Base-by-base conservation (phyloP, 345 rosid genomes). In the Anacardium occidentale region DNA sequence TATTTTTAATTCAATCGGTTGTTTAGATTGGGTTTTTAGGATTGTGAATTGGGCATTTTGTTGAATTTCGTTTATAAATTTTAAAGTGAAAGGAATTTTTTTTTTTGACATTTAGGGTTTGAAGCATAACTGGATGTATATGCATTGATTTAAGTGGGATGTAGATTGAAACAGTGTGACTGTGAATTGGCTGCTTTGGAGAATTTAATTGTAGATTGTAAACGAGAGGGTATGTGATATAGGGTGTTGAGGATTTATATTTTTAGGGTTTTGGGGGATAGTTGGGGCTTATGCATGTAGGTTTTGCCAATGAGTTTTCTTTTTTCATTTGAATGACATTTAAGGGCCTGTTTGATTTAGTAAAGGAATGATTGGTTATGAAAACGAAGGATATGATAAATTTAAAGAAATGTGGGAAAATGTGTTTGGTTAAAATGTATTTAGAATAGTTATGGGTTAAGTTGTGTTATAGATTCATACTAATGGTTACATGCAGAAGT, bases 81-180 rank as follows among this genome's bases (percentile, higher is more conserved):
- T 61, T 61, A 47, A 61, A 61, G n/a, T 60, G n/a, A 29, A 34
- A 61, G 45, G n/a, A 8, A 61, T 61, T 34, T 60, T 5, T 32
- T 22, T 17, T 2, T 32, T 34, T 9, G 24, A 42, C 2, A 12
- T 59, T 26, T 2, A 34, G 20, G 24, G 12, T 59, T 59, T 17
- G 6, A 0, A 20, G 17, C 0, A 60, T n/a, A 9, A 34, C 21
- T 17, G 42, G 57, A 8, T 40, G 42, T 37, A 1, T 29, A 10
- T 59, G 5, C 3, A 48, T 48, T 17, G 10, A 13, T 65, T 13
- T 21, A 1, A 15, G 10, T 18, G 7, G 14, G 12, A 21, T 20
- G 13, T 25, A 25, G 3, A 37, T 20, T 65, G 45, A 45, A 58
- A 4, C 14, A 34, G 15, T 53, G 22, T 64, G 20, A 20, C 17